Evolutionary conservation across 2,329 filamentous ascomycete species (phyloP), one percentile per base, ranked within the genome.

Genomic region (Colletotrichum karsti): DNA sequence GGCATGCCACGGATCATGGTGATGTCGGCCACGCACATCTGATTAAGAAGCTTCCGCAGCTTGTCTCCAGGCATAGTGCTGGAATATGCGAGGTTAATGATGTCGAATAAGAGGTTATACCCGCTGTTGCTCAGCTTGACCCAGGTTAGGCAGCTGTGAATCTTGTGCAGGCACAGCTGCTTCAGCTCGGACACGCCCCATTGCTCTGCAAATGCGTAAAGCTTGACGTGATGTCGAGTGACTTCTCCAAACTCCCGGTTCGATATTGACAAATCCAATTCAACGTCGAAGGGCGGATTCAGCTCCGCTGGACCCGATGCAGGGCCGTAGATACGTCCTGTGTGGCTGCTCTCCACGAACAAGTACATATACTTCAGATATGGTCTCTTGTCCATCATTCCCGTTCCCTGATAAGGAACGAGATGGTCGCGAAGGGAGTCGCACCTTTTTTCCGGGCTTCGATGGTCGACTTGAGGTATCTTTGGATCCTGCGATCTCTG

Each of bases 121-220:
- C 57, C 63, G 1, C n/a, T 4, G 5, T 55, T 7, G 20, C 28
- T 2, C 3, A 55, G 50, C 15, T 20, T 50, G 1, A 26, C 57
- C 1, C 15, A n/a, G 5, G 18, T 5, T 3, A 66, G 3, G 18
- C 46, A 62, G 7, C 7, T 1, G 24, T 66, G 63, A 1, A 56
- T 18, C 2, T 39, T 51, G 15, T 55, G 18, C 1, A 66, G 39
- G 24, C 48, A 35, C 1, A 62, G 30, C 18, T 56, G 22, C 7
- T 33, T 33, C 12, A 66, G 57, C 7, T 50, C 15, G 2, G 30
- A 5, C 18, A 56, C 18, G 10, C 62, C 57, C 30, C 35, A 62
- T 9, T n/a, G 28, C 6, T 66, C 63, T 5, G 57, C 57, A 12
- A 66, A 63, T 4, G 35, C n/a, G 41, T 62, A 66, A 2, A 56